Conservation (phyloP, 1,284 basidiomycete genomes). For the Marasmius fiardii region DNA sequence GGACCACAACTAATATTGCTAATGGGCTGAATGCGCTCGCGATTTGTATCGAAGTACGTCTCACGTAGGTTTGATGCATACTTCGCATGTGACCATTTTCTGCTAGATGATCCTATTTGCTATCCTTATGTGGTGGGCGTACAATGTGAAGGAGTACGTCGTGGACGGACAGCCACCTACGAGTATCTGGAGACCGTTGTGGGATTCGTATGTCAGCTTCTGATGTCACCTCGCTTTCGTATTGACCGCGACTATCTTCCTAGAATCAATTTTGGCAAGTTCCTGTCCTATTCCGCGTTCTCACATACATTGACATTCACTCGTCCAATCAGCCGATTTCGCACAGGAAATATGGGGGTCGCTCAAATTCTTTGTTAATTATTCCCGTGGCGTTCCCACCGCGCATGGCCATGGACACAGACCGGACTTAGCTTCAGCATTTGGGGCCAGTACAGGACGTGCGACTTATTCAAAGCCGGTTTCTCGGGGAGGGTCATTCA, state of each 20-base stretch:
- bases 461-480: slow-evolving; percentile 9
- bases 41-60: slow-evolving; percentile 74
- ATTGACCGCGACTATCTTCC: background rate
- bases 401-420: slow-evolving; percentile 36
- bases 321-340: slow-evolving; percentile 52
- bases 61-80: background rate
- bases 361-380: slow-evolving; percentile 57
- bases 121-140: slow-evolving; percentile 78
- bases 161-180: slow-evolving; percentile 33
- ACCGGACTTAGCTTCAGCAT: slow-evolving; percentile 48
- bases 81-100: slow-evolving; percentile 3
- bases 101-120: slow-evolving; percentile 80
- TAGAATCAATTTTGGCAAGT: slow-evolving; percentile 70
- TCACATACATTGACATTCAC: background rate
- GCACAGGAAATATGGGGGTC: slow-evolving; percentile 59
- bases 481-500: background rate
- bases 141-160: slow-evolving; percentile 65
- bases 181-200: slow-evolving; percentile 61
- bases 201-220: slow-evolving; percentile 56
- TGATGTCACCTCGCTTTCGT: background rate
- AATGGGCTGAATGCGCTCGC: slow-evolving; percentile 81
- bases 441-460: slow-evolving; percentile 33
- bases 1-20: slow-evolving; percentile 77
- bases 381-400: slow-evolving; percentile 40
- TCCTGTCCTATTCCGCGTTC: slow-evolving; percentile 6